Base-by-base conservation (phyloP, 129 eudicot genomes). In the Lonicera japonica region DNA sequence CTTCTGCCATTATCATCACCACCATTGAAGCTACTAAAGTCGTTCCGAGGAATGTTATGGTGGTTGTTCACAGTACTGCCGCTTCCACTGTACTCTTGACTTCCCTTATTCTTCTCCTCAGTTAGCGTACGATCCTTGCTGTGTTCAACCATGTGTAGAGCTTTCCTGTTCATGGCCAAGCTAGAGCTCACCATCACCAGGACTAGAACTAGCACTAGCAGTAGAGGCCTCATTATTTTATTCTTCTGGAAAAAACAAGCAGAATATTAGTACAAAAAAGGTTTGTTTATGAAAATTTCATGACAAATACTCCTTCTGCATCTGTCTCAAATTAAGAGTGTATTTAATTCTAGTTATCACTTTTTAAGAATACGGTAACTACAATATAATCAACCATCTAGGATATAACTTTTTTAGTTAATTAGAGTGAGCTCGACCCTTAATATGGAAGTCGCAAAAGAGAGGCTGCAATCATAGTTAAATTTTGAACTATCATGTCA, bases 1-100 rank as follows among this genome's bases (percentile, higher is more conserved):
- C 46, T 45, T 2, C 23, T 34, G 29, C 47, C 45, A 21, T 22
- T n/a, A 24, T 29, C 71, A 14, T 17, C 61, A 59, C 56, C 59
- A n/a, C 63, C 56, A 39, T 40, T 43, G 57, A 51, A 54, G 54
- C 53, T 69, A 10, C 54, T 56, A 66, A 70, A 76, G 53, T 76
- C 75, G 24, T 47, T 52, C 59, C 71, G 70, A 0, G 81, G 75
- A 46, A 70, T 58, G 45, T 20, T 51, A 65, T 76, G 81, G 76
- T 76, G 81, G 41, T 76, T 76, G 43, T 51, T 54, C 41, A 64
- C 64, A n/a, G n/a, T n/a, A 41, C 57, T 61, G 16, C 21, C 20
- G 2, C 56, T 55, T 29, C n/a, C 58, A 18, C 58, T 11, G 5
- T 46, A 11, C 21, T 25, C 59, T 34, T 20, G n/a, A 20, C 36